These are phyloP conservation scores for Thozetella sp. DNA, from an alignment of 495 filamentous ascomycete genomes.

Conservation along the genomic window DNA sequence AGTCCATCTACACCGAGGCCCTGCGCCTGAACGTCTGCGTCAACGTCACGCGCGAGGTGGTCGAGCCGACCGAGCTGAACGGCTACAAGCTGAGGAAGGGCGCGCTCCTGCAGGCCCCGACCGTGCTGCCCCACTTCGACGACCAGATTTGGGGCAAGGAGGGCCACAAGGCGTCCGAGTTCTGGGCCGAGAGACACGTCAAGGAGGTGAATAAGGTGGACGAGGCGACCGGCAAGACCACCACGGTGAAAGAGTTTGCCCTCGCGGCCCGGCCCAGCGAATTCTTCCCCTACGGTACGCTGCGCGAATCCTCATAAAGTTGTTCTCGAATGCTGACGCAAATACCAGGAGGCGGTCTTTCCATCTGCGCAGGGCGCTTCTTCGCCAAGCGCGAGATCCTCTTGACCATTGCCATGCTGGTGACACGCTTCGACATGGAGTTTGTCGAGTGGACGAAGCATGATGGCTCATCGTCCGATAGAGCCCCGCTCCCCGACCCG, in stretches of 20 bases:
- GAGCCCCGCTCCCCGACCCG: constrained; percentile 15
- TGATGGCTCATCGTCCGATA: constrained; percentile 17
- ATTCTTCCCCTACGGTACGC: constrained; percentile 9
- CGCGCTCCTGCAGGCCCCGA: constrained; percentile 22
- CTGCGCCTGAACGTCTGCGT: constrained; percentile 34
- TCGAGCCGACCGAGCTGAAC: constrained; percentile 13
- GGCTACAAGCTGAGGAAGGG: constrained; percentile 22
- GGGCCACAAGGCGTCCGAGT: constrained; percentile 29
- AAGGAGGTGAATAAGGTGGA: constrained; percentile 5
- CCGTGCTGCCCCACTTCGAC: constrained; percentile 20
- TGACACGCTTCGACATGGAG: constrained; percentile 53
- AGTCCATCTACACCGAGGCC: constrained; percentile 37
- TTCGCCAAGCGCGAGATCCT: constrained; percentile 41
- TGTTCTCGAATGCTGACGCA: background rate
- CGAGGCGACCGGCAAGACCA: background rate
- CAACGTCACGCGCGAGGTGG: constrained; percentile 21
- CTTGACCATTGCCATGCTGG: constrained; percentile 41
- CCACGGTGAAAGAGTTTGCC: background rate
- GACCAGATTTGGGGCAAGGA: constrained; percentile 24
- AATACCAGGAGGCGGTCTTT: constrained; percentile 2
- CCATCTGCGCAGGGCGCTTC: constrained; percentile 40
- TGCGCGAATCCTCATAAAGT: background rate
- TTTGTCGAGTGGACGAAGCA: constrained; percentile 23
- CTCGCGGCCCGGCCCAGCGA: background rate
- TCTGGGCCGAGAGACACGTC: constrained; percentile 34